Conservation (phyloP, 2,329 filamentous ascomycete species). For the Blumeria hordei region DNA sequence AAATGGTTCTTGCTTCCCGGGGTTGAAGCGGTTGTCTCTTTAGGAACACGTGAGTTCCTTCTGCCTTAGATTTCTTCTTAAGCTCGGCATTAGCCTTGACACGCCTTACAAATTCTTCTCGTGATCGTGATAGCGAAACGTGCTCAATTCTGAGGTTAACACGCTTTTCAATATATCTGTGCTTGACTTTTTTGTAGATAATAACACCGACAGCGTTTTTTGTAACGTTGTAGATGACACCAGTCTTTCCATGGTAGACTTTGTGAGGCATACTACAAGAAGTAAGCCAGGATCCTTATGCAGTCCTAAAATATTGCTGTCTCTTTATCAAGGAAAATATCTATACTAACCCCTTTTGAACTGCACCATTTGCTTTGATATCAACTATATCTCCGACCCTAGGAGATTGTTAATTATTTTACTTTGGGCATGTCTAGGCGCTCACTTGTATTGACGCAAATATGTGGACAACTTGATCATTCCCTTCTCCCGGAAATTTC, state of each 20-base stretch:
- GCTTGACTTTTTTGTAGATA: constrained; percentile 98
- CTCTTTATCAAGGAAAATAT: neutral
- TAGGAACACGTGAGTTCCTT: constrained; percentile 68
- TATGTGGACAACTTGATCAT: constrained; percentile 86
- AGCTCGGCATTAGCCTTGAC: constrained; percentile 90
- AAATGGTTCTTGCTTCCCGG: constrained; percentile 58
- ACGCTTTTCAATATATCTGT: constrained; percentile 99
- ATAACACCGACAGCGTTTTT: constrained; percentile 95
- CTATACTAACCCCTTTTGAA: constrained; percentile 66
- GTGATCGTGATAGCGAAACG: constrained; percentile 78
- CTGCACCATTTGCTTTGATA: constrained; percentile 93
- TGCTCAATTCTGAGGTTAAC: constrained; percentile 98
- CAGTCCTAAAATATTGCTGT: neutral
- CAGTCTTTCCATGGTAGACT: constrained; percentile 32
- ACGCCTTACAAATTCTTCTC: constrained; percentile 87
- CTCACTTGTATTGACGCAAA: constrained; percentile 74
- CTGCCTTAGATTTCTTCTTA: constrained; percentile 79
- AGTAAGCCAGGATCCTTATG: neutral
- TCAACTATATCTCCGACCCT: constrained; percentile 97
- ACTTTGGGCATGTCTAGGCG: neutral
- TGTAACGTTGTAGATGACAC: constrained; percentile 96
- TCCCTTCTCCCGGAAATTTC: constrained; percentile 71
- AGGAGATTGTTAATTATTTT: constrained; percentile 19
- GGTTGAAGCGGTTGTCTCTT: constrained; percentile 74
- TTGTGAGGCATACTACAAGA: constrained; percentile 4